phyloP scores from a whole-genome alignment of 163 green algal species.

The Volvox carteri region DNA sequence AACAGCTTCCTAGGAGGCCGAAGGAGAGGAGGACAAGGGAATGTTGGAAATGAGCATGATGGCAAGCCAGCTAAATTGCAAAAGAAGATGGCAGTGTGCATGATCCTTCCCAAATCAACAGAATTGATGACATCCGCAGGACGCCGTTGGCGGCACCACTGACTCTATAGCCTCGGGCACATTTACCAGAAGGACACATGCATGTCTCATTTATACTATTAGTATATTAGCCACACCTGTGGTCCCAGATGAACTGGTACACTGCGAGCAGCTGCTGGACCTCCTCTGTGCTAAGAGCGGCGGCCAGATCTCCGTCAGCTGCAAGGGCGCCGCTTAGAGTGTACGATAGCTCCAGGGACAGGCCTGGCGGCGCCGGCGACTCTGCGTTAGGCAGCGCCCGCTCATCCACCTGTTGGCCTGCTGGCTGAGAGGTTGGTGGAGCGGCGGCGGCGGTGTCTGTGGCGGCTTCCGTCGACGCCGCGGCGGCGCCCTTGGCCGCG shows the following conservation, averaged over 20 bases:
- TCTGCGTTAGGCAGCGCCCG: constrained; percentile 8
- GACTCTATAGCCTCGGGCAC: too few relatives aligned
- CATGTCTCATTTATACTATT: too few relatives aligned
- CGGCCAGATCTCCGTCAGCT: background rate
- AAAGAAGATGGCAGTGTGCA: too few relatives aligned
- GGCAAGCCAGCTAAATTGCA: too few relatives aligned
- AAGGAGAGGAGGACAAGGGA: too few relatives aligned
- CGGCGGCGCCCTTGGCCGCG: background rate
- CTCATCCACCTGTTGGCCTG: constrained; percentile 32
- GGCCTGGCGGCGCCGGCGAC: constrained; percentile 9
- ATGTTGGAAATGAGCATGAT: too few relatives aligned
- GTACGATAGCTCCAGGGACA: constrained; percentile 17
- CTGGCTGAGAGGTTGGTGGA: background rate
- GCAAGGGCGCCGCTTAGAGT: too few relatives aligned
- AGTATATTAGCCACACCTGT: too few relatives aligned
- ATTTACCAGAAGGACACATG: too few relatives aligned
- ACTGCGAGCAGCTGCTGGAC: constrained; percentile 40
- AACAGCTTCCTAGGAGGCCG: constrained; percentile 26
- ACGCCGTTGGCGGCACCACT: too few relatives aligned
- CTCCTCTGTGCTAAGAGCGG: background rate
- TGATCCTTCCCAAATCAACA: too few relatives aligned
- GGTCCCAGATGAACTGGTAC: constrained; percentile 57
- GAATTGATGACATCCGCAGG: too few relatives aligned
- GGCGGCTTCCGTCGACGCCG: background rate
- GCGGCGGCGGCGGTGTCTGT: background rate